Evolutionary conservation across 805 yeast species (phyloP), one percentile per base, ranked within the genome.

Genomic region (Wickerhamomyces ciferrii): DNA sequence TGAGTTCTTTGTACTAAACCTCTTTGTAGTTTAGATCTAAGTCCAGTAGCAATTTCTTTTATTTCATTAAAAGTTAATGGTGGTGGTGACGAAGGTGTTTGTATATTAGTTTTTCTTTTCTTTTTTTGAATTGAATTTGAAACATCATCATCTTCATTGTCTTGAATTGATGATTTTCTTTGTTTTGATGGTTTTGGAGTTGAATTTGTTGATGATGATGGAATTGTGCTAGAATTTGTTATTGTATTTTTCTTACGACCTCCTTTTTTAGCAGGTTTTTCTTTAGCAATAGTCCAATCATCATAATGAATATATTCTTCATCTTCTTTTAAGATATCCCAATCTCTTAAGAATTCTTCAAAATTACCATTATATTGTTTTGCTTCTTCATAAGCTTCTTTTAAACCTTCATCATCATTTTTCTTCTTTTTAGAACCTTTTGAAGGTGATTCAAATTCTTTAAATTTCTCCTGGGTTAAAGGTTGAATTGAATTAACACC

Each of bases 11-110:
- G 79, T 41, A 76, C 65, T 24, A 77, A 61, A 9, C 78, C 69
- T 53, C 72, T 63, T 59, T 77, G 82, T 39, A 77, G 65, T 49
- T 67, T 70, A 41, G 70, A 70, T 34, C 82, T 66, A 52, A 78
- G 74, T 6, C n/a, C 18, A 14, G 5, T 14, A 8, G 25, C 39
- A 9, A 14, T 37, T 9, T 20, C 18, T 6, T 14, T 5, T 10
- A 37, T 20, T 13, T 37, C 39, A 3, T 37, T 18, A 13, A 8
- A 5, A 4, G 39, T 21, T 20, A 8, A 8, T 15, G 37, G 21
- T 6, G 21, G 34, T 29, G 9, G 15, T 5, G n/a, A 10, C 5
- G 34, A 8, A 9, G n/a, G 6, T 29, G 34, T 15, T 15, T 8
- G 5, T 13, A 5, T 15, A 9, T 8, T 13, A 5, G 34, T 15